These are phyloP conservation scores for Zygoascus biomembranicola DNA, from an alignment of 805 yeast genomes.

Conservation along the genomic window DNA sequence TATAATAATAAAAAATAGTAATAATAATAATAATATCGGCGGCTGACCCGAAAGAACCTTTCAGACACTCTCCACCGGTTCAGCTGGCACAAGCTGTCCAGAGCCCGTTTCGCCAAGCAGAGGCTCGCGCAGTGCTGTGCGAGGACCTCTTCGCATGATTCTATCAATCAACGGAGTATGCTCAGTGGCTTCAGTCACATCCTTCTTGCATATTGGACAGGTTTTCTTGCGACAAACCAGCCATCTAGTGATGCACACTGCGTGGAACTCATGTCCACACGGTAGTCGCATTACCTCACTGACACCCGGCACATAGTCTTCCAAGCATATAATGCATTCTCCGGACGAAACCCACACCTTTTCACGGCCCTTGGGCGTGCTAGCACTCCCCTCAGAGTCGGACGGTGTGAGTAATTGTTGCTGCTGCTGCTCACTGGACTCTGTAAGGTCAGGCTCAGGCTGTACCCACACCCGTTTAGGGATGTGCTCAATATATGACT, in stretches of 20 bases:
- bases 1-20: neutral
- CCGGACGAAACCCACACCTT: slow-evolving; percentile 36
- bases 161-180: slow-evolving; percentile 1
- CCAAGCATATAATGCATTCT: slow-evolving; percentile 56
- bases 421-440: neutral
- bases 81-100: neutral
- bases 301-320: slow-evolving; percentile 39
- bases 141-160: neutral
- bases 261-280: slow-evolving; percentile 56
- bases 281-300: slow-evolving; percentile 45
- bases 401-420: neutral
- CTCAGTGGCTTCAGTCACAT: slow-evolving; percentile 21
- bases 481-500: slow-evolving; percentile 28
- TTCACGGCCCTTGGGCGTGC: slow-evolving; percentile 16
- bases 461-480: slow-evolving; percentile 30
- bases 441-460: neutral
- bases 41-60: no score
- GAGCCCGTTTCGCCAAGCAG: neutral
- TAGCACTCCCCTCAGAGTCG: neutral
- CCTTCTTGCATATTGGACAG: slow-evolving; percentile 54
- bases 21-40: neutral
- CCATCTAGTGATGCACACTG: slow-evolving; percentile 53
- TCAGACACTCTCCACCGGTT: no score
- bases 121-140: neutral
- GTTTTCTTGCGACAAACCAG: slow-evolving; percentile 42